These are phyloP conservation scores for Tetrastigma voinierianum DNA, from an alignment of 164 flowering plant species.

Conservation along the genomic window DNA sequence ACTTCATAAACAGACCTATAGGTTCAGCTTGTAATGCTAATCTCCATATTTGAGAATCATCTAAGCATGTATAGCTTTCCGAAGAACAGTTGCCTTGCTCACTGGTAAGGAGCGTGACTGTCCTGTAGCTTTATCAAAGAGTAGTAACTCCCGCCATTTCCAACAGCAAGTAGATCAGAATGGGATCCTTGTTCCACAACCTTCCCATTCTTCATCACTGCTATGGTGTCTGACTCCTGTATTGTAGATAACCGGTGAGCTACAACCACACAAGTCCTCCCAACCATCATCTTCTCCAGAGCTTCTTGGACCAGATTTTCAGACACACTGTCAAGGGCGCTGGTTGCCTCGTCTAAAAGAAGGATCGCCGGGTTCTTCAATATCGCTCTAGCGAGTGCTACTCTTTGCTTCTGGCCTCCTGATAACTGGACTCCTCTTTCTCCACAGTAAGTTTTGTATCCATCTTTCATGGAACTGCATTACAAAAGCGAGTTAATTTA, in stretches of 20 bases:
- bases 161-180: constrained; percentile 28
- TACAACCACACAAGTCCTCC: constrained; percentile 41
- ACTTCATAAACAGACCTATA: too few relatives aligned
- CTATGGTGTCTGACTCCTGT: constrained; percentile 39
- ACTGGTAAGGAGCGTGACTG: constrained; percentile 20
- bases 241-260: constrained; percentile 53
- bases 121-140: constrained; percentile 38
- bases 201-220: constrained; percentile 41
- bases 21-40: too few relatives aligned
- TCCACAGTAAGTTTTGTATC: constrained; percentile 55
- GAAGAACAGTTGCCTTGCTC: constrained; percentile 3
- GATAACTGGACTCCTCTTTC: constrained; percentile 56
- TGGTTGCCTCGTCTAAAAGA: constrained; percentile 54
- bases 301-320: constrained; percentile 56
- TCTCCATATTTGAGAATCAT: too few relatives aligned
- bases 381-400: constrained; percentile 55
- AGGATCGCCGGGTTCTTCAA: constrained; percentile 48
- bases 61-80: too few relatives aligned
- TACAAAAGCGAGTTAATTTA: too few relatives aligned
- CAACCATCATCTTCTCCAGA: constrained; percentile 50
- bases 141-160: constrained; percentile 37
- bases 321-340: constrained; percentile 51
- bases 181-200: constrained; percentile 47
- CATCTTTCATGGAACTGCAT: constrained; percentile 34
- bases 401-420: constrained; percentile 67